Evolutionary conservation across 2,329 filamentous ascomycete genomes (phyloP), one percentile per base, ranked within the genome.

Genomic region (Dactylellina parvicollis): DNA sequence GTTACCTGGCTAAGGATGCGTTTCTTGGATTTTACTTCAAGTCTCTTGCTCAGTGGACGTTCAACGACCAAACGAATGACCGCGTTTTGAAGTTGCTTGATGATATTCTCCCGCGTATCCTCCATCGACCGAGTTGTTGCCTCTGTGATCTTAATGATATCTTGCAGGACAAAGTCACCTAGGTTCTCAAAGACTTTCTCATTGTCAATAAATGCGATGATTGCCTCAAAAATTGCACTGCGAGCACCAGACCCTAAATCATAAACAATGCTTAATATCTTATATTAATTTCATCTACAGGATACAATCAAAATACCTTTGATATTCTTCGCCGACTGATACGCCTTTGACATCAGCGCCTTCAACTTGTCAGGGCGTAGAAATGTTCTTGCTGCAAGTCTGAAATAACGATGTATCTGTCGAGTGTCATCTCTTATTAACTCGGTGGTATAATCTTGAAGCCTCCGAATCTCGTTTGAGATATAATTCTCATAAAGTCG

Each of bases 321-420:
- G 14, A 38, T 28, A 10, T 47, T 24, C 38, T 40, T 56, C 12
- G 22, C 32, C 20, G 40, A 12, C 18, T 55, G 55, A 28, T 70
- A 70, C n/a, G 20, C 54, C n/a, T 38, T n/a, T 30, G 40, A 46
- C 56, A 70, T 55, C 4, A 49, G 22, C 4, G 4, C 30, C 34
- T 70, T 61, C 5, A 70, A 18, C 34, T 47, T 28, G 4, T 70
- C 65, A 2, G 65, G 30, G 1, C 22, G 47, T 32, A 70, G 56
- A 22, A 70, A 70, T 9, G 24, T 62, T 61, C 65, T 34, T 12
- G 28, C n/a, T 2, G 56, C 56, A n/a, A 56, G 22, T 22, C 56
- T 70, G 40, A 61, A 70, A 8, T 42, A 16, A 7, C 56, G 30
- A n/a, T 50, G 65, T 20, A 56, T 36, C 10, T 42, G 18, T 14